Evolutionary conservation across 306 rosid species (phyloP), one percentile per base, ranked within the genome.

Genomic region (Vigna unguiculata): DNA sequence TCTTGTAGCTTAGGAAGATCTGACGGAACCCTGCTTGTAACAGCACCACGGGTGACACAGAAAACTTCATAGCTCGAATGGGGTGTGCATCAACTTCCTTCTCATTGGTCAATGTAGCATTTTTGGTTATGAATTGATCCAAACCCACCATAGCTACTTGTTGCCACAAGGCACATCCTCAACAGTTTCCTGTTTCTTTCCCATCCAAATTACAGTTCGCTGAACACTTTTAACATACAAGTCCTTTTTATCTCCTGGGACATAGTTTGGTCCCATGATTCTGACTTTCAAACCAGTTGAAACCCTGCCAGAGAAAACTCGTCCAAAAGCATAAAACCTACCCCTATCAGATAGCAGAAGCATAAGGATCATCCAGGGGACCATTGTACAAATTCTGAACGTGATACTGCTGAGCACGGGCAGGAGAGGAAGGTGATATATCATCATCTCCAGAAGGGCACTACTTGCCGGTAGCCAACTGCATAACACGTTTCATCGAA

Each of bases 161-260:
- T 92, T 92, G 10, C 92, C 96, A 32, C 92, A 90, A 15, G 96
- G 96, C 40, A 92, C 97, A 58, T 92, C 89, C 75, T 90, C 93
- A 12, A 92, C 90, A 0, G 96, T 92, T 81, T 90, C 97, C 70
- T 90, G 93, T 40, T 3, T 90, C 91, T 90, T 90, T 30, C 97
- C 96, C 97, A 90, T 92, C 97, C 96, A 92, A 63, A 92, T 90
- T 6, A 90, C 93, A 59, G 97, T 92, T 68, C 93, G 80, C 84
- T 88, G 97, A 4, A 90, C 96, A 25, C 90, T 88, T 85, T 87
- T 92, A 5, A 87, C 89, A 10, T 92, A 90, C 71, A 92, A 25
- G 64, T 90, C 93, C 57, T 90, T 92, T 86, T 92, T 90, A 66
- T 90, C 90, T 0, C 96, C 92, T 1, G 93, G 92, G 46, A 90